Conservation (phyloP, 306 rosid species). For the Gastrolobium bilobum region DNA sequence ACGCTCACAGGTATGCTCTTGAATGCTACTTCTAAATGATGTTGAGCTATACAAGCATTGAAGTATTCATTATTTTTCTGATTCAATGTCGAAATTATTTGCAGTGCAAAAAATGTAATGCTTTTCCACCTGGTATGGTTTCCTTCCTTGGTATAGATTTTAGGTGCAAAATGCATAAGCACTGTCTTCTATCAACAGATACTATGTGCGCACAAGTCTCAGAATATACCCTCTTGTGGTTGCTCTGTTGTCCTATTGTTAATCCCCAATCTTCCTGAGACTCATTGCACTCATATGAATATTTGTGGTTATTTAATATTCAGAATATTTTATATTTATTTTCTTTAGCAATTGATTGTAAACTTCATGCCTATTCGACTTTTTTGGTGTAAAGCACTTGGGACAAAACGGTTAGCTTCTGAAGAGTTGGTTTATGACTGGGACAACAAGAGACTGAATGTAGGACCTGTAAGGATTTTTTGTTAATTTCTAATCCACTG, state of each 20-base stretch:
- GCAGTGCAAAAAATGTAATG: constrained; percentile 97
- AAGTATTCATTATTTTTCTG: constrained; percentile 45
- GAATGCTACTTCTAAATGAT: constrained; percentile 34
- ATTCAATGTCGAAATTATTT: constrained; percentile 52
- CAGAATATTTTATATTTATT: too few relatives aligned
- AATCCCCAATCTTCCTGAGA: not conserved
- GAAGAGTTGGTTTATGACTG: constrained; percentile 84
- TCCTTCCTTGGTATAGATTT: constrained; percentile 37
- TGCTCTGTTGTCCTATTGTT: constrained; percentile 25
- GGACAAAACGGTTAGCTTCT: constrained; percentile 91
- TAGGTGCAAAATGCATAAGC: constrained; percentile 32
- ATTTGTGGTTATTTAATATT: too few relatives aligned
- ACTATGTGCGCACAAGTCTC: constrained; percentile 33
- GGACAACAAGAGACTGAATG: constrained; percentile 92
- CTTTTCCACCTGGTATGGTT: constrained; percentile 82
- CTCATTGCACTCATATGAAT: constrained; percentile 29
- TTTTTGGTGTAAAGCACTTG: constrained; percentile 70
- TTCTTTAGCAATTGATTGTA: constrained; percentile 47
- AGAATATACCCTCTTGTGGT: not conserved
- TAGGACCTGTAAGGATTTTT: constrained; percentile 78
- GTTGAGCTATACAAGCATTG: constrained; percentile 15
- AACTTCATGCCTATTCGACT: constrained; percentile 32
- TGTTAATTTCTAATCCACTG: constrained; percentile 30
- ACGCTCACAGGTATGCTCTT: constrained; percentile 77
- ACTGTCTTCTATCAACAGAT: constrained; percentile 30